A percentile compares a stretch with the other conserved stretches of the same genome.
Evolutionary conservation across 441 rosid species (phyloP).

Genomic region (Daphne laureola): DNA sequence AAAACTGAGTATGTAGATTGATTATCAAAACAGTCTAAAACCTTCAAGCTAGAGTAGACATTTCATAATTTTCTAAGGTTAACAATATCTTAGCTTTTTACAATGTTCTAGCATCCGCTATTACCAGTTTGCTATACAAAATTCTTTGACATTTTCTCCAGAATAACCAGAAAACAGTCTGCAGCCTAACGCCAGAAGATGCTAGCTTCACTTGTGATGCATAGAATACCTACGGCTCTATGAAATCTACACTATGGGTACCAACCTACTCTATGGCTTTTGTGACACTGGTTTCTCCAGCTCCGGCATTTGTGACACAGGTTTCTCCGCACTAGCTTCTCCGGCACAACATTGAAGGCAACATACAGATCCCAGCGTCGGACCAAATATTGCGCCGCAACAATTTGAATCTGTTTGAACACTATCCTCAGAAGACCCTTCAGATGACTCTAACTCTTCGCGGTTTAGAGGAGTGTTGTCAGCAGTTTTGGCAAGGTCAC

Average conservation of each 20-base stretch:
- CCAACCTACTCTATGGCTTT: conserved; percentile 14
- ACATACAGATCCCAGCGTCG: conserved; percentile 67
- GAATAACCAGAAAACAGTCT: no score
- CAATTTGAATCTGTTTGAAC: conserved; percentile 81
- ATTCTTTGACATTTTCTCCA: no score
- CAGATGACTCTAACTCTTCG: conserved; percentile 46
- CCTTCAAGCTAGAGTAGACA: no score
- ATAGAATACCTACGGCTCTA: no score
- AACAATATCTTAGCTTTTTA: no score
- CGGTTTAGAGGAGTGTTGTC: conserved; percentile 57
- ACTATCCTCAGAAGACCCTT: conserved; percentile 53
- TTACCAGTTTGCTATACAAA: no score
- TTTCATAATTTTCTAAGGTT: no score
- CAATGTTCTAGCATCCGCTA: no score
- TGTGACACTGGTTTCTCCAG: conserved; percentile 28
- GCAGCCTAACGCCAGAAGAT: no score
- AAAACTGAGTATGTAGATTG: no score
- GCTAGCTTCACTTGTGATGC: no score
- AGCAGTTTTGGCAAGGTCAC: conserved; percentile 55
- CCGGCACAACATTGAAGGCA: conserved; percentile 76
- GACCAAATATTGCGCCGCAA: conserved; percentile 49
- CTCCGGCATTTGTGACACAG: conserved; percentile 31
- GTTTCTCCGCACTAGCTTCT: conserved; percentile 45
- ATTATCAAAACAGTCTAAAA: no score
- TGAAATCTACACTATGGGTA: not conserved